Evolutionary conservation across 139 green algal genomes (phyloP), one percentile per base, ranked within the genome.

Genomic region (Choricystis sp.): DNA sequence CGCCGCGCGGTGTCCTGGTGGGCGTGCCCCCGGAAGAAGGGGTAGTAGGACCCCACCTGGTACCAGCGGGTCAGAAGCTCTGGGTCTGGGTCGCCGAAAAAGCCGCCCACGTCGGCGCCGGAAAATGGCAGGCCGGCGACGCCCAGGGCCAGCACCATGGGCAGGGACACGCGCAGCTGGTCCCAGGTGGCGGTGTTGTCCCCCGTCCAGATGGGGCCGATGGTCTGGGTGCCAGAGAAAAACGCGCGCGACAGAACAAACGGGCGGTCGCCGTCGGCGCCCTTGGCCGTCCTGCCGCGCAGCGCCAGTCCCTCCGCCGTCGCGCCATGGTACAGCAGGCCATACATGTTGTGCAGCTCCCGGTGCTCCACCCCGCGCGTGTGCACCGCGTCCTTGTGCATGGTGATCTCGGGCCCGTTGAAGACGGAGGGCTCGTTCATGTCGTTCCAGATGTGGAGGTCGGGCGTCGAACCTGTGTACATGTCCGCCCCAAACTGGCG

Each of bases 371-470:
- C 80, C 31, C 57, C 70, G 9, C 77, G 75, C 49, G 73, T 64
- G 72, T 99, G 94, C 61, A 95, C 62, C 56, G 80, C 75, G 75
- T 98, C 91, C 77, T 96, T 95, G 59, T 79, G 86, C 86, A 96
- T 93, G 0, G 89, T 94, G 64, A 95, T 89, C 73, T 99, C 94
- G 16, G 91, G 94, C 0, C 93, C 93, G 61, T 98, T 98, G 82
- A 98, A 98, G 24, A 99, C 94, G 27, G 76, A 90, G 0, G 93
- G 93, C 84, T 99, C 94, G 72, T 99, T 99, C 94, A 99, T 99
- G 78, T 99, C 94, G 75, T 99, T 99, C 94, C 94, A 99, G 62
- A 97, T 94, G 81, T 98, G 95, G 57, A 99, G 83, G 68, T 88
- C 69, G 49, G 74, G 64, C 5, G 89, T 96, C 66, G 73, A 86